These are phyloP conservation scores for Talaromyces sp. DNA, from an alignment of 2,329 filamentous ascomycete species.

Conservation along the genomic window DNA sequence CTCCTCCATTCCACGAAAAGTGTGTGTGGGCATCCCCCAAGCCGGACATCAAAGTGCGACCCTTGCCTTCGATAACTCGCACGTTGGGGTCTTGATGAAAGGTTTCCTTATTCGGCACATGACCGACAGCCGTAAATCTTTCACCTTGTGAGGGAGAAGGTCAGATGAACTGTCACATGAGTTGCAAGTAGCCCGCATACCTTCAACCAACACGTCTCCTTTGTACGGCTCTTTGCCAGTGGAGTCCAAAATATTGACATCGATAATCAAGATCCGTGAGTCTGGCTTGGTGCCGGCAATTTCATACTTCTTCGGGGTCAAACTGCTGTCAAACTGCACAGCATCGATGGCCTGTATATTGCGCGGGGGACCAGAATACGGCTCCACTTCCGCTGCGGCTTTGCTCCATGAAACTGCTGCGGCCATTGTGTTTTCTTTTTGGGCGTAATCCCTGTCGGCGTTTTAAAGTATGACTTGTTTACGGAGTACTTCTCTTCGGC, in stretches of 20 bases:
- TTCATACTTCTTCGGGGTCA: slow-evolving; percentile 25
- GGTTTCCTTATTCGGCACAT: slow-evolving; percentile 25
- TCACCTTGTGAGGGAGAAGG: slow-evolving; percentile 18
- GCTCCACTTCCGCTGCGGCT: slow-evolving; percentile 1
- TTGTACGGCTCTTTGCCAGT: slow-evolving; percentile 33
- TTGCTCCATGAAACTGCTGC: not conserved
- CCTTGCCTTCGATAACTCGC: slow-evolving; percentile 34
- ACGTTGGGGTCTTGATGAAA: slow-evolving; percentile 28
- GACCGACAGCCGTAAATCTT: slow-evolving; percentile 30
- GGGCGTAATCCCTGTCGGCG: not conserved
- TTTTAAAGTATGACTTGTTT: no score
- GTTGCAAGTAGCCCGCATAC: slow-evolving; percentile 14
- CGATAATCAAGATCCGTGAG: not conserved
- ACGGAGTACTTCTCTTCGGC: not conserved
- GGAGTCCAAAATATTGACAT: slow-evolving; percentile 28
- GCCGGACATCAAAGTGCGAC: slow-evolving; percentile 47
- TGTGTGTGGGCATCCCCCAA: slow-evolving; percentile 48
- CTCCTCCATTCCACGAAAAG: slow-evolving; percentile 45
- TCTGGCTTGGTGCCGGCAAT: slow-evolving; percentile 15
- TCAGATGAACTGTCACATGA: not conserved
- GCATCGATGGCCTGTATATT: slow-evolving; percentile 22
- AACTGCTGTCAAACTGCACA: slow-evolving; percentile 24
- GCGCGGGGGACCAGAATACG: slow-evolving; percentile 21
- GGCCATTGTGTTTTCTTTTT: not conserved
- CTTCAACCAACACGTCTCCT: slow-evolving; percentile 38